These are phyloP conservation scores for Colletotrichum tanaceti DNA, from an alignment of 2,329 filamentous ascomycete species.

Conservation along the genomic window DNA sequence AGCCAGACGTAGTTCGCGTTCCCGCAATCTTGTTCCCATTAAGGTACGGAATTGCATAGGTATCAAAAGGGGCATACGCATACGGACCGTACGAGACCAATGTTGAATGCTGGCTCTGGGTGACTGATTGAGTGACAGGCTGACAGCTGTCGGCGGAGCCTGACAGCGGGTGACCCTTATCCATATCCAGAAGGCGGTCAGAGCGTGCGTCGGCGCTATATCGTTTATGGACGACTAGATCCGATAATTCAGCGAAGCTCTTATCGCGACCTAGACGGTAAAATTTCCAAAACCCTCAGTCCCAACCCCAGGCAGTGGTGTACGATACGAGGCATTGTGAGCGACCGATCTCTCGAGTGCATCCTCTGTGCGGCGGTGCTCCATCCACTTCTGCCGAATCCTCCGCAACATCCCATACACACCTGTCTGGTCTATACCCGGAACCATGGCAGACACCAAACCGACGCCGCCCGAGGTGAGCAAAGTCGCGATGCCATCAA, in stretches of 20 bases:
- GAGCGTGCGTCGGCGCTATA: neutral
- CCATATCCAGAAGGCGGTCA: constrained; percentile 26
- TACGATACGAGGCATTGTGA: constrained; percentile 20
- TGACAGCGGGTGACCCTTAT: neutral
- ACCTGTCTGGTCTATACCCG: neutral
- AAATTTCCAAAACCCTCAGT: constrained; percentile 38
- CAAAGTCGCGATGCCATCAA: neutral
- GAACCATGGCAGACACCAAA: constrained; percentile 44
- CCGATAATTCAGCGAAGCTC: constrained; percentile 40
- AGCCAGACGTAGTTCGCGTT: too few relatives aligned
- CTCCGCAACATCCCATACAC: neutral
- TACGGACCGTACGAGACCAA: neutral
- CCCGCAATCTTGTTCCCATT: too few relatives aligned
- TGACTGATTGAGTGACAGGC: neutral
- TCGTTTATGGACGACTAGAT: constrained; percentile 26
- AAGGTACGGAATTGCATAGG: too few relatives aligned
- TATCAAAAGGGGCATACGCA: too few relatives aligned
- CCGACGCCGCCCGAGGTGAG: constrained; percentile 41
- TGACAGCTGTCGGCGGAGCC: constrained; percentile 5
- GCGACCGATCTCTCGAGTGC: neutral
- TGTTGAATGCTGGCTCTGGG: neutral
- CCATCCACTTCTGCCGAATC: too few relatives aligned
- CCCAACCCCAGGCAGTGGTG: constrained; percentile 5
- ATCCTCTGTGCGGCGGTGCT: neutral
- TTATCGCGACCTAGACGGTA: constrained; percentile 36